Evolutionary conservation across 208 protist species (phyloP), one percentile per base, ranked within the genome.

Genomic region (Phytomonas francai): DNA sequence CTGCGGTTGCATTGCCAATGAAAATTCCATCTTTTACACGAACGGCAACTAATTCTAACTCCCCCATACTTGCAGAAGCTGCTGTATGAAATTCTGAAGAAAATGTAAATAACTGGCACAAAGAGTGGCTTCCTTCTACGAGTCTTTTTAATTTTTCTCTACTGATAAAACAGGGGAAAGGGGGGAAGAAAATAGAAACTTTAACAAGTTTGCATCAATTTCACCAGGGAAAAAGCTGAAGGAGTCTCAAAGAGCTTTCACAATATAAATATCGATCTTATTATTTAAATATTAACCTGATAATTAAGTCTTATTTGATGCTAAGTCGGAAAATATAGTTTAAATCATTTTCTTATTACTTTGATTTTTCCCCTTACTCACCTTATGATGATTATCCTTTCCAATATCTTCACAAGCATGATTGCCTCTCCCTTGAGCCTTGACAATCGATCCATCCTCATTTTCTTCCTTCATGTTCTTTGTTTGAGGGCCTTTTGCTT

Each of bases 401-500:
- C 45, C 45, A 54, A 25, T 54, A 22, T 71, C 73, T 54, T 79
- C 74, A 31, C 61, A 67, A 11, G 22, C 45, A 54, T 54, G 16
- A 42, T 87, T 78, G 28, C 69, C 56, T 14, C 39, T 60, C 32
- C 8, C 59, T n/a, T 58, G 59, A 5, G 59, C 6, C 8, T 51
- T 72, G 9, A 62, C 33, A 27, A 60, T 77, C 34, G 31, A 29
- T 39, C 67, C 63, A 54, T 78, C 76, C 36, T 66, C 36, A 7
- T 57, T 63, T 51, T 97, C 74, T 74, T 98, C 98, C 80, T 99
- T 99, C 69, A 97, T 99, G 58, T 97, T 80, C 67, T 78, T 76
- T 57, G 65, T 74, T 64, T 30, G 59, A 4, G 60, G 45, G 63
- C 74, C 73, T 67, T 82, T 72, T 72, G 81, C 79, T 72, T 79